Conservation (phyloP, 768 basidiomycete species). For the Boletus sp. region DNA sequence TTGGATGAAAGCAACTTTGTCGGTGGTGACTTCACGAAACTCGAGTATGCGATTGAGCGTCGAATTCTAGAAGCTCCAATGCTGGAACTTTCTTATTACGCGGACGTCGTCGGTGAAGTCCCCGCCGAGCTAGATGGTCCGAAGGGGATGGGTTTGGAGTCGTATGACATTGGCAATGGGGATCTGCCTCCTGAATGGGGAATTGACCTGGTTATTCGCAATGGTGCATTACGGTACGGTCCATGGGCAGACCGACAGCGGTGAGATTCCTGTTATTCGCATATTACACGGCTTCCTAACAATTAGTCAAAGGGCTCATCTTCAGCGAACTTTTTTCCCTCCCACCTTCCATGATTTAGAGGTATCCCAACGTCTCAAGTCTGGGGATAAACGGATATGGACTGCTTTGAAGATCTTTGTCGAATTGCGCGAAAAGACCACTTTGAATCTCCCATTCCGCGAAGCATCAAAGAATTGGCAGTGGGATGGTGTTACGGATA, state of each 20-base stretch:
- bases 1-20: slow-evolving; percentile 53
- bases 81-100: slow-evolving; percentile 83
- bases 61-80: slow-evolving; percentile 74
- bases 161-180: slow-evolving; percentile 79
- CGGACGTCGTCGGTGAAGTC: slow-evolving; percentile 78
- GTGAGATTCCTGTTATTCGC: slow-evolving; percentile 34
- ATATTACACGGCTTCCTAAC: slow-evolving; percentile 1
- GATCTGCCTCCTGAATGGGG: slow-evolving; percentile 93
- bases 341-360: slow-evolving; percentile 64
- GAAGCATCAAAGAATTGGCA: slow-evolving; percentile 97
- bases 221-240: slow-evolving; percentile 78
- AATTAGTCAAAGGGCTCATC: slow-evolving; percentile 47
- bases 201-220: slow-evolving; percentile 74
- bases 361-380: slow-evolving; percentile 53
- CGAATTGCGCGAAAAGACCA: slow-evolving; percentile 74
- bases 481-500: slow-evolving; percentile 65
- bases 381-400: slow-evolving; percentile 82
- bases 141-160: slow-evolving; percentile 36
- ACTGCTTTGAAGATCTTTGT: slow-evolving; percentile 77
- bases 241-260: slow-evolving; percentile 97
- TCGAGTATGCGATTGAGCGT: slow-evolving; percentile 87
- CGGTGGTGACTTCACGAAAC: slow-evolving; percentile 49
- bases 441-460: slow-evolving; percentile 82
- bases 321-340: slow-evolving; percentile 85
- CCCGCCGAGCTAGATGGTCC: slow-evolving; percentile 38